Evolutionary conservation across 768 basidiomycete species (phyloP).

Genomic region (Termitomyces sp.): DNA sequence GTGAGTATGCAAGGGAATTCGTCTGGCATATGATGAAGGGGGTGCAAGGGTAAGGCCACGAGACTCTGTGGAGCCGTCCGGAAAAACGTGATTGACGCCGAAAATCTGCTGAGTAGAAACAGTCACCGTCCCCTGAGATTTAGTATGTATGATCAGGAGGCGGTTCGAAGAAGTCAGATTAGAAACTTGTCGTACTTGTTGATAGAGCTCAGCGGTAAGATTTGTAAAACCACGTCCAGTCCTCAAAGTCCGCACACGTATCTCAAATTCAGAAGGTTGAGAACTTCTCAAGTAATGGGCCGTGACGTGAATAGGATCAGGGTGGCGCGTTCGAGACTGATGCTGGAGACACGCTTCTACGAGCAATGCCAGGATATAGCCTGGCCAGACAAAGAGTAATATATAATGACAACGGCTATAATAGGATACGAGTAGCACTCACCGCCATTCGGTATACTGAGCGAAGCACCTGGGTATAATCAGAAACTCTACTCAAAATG

Average conservation of each 20-base stretch:
- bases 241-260: constrained; percentile 43
- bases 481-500: neutral
- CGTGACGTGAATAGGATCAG: constrained; percentile 54
- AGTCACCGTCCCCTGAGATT: constrained; percentile 35
- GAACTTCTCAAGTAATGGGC: constrained; percentile 53
- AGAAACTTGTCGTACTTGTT: constrained; percentile 33
- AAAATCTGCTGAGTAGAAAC: constrained; percentile 54
- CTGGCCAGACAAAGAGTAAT: constrained; percentile 21
- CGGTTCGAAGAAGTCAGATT: neutral
- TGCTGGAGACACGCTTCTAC: constrained; percentile 48
- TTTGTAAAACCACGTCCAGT: constrained; percentile 51
- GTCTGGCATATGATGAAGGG: constrained; percentile 53
- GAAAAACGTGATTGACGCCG: constrained; percentile 33
- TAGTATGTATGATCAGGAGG: neutral
- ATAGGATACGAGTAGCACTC: neutral
- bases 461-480: neutral
- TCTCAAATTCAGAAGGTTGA: constrained; percentile 32
- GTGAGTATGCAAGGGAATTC: constrained; percentile 52
- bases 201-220: constrained; percentile 50
- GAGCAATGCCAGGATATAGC: constrained; percentile 52
- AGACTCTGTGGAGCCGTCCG: constrained; percentile 14
- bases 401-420: neutral
- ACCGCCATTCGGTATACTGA: constrained; percentile 54
- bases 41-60: constrained; percentile 32
- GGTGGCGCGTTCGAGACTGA: constrained; percentile 37